Evolutionary conservation across 1,284 basidiomycete species (phyloP), one percentile per base, ranked within the genome.

Genomic region (Ceratobasidium sp.): DNA sequence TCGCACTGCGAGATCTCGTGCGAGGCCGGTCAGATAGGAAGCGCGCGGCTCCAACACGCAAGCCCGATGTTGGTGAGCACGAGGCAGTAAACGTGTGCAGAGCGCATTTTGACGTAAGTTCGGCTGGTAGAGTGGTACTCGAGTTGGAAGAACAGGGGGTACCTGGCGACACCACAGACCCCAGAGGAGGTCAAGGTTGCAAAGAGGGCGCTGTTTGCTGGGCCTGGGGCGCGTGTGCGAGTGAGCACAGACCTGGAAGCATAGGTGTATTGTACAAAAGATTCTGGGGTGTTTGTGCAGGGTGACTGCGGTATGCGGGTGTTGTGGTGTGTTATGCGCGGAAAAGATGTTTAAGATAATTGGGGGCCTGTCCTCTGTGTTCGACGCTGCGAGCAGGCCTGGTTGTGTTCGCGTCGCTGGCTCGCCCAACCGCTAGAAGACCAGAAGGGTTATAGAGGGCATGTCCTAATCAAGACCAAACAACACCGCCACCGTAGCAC

Each of bases 1-100:
- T 97, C 62, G 90, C 93, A 0, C 85, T 99, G 63, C 87, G 90
- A 49, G 93, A 96, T 79, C 91, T 92, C 77, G 83, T 96, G 68
- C 90, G 92, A 76, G 92, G 89, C 4, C 85, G 88, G 64, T 88
- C 86, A 29, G 90, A 92, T 79, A 86, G 90, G 75, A 83, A 87
- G 75, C 84, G 88, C 75, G 94, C 95, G 24, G 88, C 90, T 24
- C 95, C 95, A 0, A 93, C 92, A n/a, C 88, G 91, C 77, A 89
- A 92, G 78, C 87, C 88, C 74, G 94, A 96, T 80, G 96, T 96
- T 74, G 81, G 94, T 96, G 81, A 81, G 92, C 3, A 8, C 31
- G 11, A 6, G 49, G 61, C n/a, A 77, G 24, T 34, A 29, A 27
- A 27, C 51, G 46, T 29, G 31, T 22, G 66, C 27, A 63, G 34